Conservation (phyloP, 129 eudicot species). For the Mikania micrantha region DNA sequence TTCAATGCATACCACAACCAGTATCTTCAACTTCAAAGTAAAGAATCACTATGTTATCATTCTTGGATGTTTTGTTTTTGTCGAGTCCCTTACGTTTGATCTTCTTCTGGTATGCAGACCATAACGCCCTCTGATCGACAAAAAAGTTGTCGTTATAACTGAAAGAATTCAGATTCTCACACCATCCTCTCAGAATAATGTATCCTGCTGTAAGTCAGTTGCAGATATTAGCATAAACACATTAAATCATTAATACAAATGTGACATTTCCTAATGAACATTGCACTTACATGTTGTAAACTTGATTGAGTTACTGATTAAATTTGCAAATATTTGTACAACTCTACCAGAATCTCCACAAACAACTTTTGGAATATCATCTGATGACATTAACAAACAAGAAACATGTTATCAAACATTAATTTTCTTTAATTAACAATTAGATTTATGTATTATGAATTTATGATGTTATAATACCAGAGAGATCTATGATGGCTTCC, state of each 20-base stretch:
- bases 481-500: constrained; percentile 84
- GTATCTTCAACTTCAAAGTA: constrained; percentile 94
- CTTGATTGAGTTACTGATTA: constrained; percentile 95
- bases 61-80: constrained; percentile 37
- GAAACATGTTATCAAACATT: constrained; percentile 12
- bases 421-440: no score
- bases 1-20: constrained; percentile 93
- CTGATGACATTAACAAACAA: constrained; percentile 32
- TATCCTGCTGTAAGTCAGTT: constrained; percentile 69
- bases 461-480: constrained; percentile 49
- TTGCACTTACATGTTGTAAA: constrained; percentile 73
- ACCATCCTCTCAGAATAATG: constrained; percentile 85
- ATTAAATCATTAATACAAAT: neutral
- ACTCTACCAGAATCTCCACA: constrained; percentile 92
- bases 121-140: constrained; percentile 36
- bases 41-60: constrained; percentile 59
- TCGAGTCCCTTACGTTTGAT: constrained; percentile 33
- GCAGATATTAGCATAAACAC: constrained; percentile 4
- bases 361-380: constrained; percentile 79
- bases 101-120: constrained; percentile 33
- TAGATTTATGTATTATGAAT: no score
- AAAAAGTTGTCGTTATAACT: constrained; percentile 24
- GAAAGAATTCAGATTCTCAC: constrained; percentile 41
- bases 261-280: neutral
- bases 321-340: constrained; percentile 87